Conservation (phyloP, 139 green algal genomes). For the Volvox reticuliferus region DNA sequence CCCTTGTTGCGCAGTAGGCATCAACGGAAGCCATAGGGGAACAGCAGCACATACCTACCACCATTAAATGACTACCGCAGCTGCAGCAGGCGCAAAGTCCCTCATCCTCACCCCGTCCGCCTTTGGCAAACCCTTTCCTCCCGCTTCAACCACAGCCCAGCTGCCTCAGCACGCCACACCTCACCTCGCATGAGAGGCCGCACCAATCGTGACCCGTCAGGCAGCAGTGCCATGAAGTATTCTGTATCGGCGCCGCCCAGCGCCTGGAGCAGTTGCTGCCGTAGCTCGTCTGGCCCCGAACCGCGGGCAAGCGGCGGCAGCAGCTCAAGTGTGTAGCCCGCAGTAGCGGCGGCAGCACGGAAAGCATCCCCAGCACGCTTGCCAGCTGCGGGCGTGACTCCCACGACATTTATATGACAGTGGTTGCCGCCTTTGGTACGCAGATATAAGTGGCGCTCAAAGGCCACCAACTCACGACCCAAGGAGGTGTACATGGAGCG, state of each 20-base stretch:
- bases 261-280: not conserved
- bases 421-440: conserved; percentile 89
- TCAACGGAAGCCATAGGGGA: too few relatives aligned
- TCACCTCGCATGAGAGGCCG: conserved; percentile 72
- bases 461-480: conserved; percentile 82
- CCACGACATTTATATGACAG: conserved; percentile 88
- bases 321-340: conserved; percentile 48
- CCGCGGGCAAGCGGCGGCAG: conserved; percentile 23
- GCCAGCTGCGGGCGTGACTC: conserved; percentile 59
- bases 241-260: conserved; percentile 75
- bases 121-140: not conserved
- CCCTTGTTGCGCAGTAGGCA: too few relatives aligned
- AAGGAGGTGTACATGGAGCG: conserved; percentile 68
- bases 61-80: not conserved
- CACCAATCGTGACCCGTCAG: conserved; percentile 84
- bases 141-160: not conserved
- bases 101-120: not conserved
- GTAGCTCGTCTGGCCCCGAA: conserved; percentile 1
- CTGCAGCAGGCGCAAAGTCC: not conserved
- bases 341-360: conserved; percentile 30
- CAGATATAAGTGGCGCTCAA: conserved; percentile 92
- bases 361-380: conserved; percentile 49
- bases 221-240: conserved; percentile 86
- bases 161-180: not conserved
- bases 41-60: too few relatives aligned